Evolutionary conservation across 148 eudicot genomes (phyloP).

Genomic region (Polygonum aviculare): DNA sequence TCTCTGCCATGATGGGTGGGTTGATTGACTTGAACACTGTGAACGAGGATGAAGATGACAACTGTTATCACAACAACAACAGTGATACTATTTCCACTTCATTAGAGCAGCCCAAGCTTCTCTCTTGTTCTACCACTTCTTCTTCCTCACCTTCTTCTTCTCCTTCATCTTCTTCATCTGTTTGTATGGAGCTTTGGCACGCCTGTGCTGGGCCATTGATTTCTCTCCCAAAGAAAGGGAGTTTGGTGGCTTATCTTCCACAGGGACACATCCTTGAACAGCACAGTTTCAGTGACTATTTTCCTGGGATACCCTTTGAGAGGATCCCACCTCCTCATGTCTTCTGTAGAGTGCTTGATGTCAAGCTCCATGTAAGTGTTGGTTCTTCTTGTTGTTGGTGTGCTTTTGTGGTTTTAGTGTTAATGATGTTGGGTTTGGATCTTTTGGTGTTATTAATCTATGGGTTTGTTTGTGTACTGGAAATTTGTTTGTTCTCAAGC

Average conservation of each 20-base stretch:
- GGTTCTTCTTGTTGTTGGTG: neutral
- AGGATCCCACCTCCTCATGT: constrained; percentile 65
- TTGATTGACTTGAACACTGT: constrained; percentile 77
- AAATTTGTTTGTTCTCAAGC: neutral
- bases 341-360: constrained; percentile 88
- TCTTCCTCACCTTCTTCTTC: constrained; percentile 23
- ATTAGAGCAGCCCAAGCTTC: neutral
- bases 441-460: neutral
- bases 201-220: constrained; percentile 91
- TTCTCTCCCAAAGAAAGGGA: constrained; percentile 75
- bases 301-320: constrained; percentile 15
- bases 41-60: constrained; percentile 41
- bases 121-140: neutral
- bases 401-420: neutral
- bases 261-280: constrained; percentile 66
- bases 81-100: constrained; percentile 1
- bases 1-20: constrained; percentile 43
- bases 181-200: constrained; percentile 98
- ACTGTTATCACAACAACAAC: neutral
- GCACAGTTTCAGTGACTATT: constrained; percentile 22
- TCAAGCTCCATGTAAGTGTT: constrained; percentile 79
- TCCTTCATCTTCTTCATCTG: constrained; percentile 25
- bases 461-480: neutral
- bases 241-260: constrained; percentile 73
- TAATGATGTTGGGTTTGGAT: neutral